These are phyloP conservation scores for Oryza brachyantha DNA, from an alignment of 176 grass and related monocot genomes.

Conservation along the genomic window DNA sequence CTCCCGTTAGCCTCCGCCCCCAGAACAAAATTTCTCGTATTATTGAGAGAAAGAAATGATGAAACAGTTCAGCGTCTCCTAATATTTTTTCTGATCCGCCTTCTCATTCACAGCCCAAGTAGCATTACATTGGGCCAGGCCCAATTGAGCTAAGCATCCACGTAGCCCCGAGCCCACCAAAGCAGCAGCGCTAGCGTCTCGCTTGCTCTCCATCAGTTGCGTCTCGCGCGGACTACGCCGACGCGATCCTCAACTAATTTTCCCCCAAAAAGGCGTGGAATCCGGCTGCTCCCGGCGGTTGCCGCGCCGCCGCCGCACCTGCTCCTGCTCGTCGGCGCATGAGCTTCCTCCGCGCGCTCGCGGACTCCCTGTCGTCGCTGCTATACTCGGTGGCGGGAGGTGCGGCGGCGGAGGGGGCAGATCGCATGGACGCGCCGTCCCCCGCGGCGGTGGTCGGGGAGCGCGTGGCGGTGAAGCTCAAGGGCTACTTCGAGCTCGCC, in stretches of 20 bases:
- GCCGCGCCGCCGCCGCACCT: neutral
- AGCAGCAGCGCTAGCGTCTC: neutral
- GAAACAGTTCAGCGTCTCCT: too few relatives aligned
- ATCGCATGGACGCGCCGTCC: constrained; percentile 38
- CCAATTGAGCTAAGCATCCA: neutral
- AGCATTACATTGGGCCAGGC: too few relatives aligned
- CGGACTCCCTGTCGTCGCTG: constrained; percentile 49
- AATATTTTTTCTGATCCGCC: too few relatives aligned
- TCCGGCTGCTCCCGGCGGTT: neutral
- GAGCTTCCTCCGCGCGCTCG: constrained; percentile 58
- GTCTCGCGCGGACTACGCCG: constrained; percentile 6
- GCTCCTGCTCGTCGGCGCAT: constrained; percentile 23
- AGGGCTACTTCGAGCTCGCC: constrained; percentile 93
- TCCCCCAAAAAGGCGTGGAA: neutral
- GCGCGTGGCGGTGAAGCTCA: constrained; percentile 82
- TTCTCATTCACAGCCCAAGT: too few relatives aligned
- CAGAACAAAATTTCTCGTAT: too few relatives aligned
- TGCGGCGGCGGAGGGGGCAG: neutral
- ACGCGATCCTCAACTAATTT: constrained; percentile 1
- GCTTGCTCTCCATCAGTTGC: neutral
- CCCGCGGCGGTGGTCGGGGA: constrained; percentile 65
- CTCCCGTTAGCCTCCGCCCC: too few relatives aligned
- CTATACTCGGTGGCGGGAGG: neutral
- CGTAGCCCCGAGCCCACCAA: neutral
- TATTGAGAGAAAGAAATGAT: too few relatives aligned